Base-by-base conservation (phyloP, 2,329 filamentous ascomycete genomes). In the Aspergillus unguis region DNA sequence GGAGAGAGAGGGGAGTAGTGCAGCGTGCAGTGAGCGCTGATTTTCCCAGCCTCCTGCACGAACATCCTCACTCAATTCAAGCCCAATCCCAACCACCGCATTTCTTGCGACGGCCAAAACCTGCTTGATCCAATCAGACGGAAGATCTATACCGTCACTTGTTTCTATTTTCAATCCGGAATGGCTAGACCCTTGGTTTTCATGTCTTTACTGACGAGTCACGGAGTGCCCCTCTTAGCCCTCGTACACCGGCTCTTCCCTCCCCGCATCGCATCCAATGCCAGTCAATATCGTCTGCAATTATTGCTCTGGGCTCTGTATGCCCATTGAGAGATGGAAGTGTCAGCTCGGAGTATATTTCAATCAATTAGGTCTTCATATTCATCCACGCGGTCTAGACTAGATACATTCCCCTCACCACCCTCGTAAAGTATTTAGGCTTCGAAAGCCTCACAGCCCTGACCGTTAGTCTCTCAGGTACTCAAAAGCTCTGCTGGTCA, bases 31-130 rank as follows among this genome's bases (percentile, higher is more conserved):
- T 8, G n/a, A 23, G 36, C 40, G 36, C 35, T 31, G 37, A 41
- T 38, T 47, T 38, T 63, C 67, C 66, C 67, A 69, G 66, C 67
- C 67, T 64, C 65, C 63, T 27, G 17, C 17, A 17, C 17, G 17
- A 17, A 17, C 17, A 17, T 17, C 17, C 17, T 17, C 17, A 17
- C 17, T 17, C 17, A 47, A 44, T 48, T 26, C 52, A 43, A 40
- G 46, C 52, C 42, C 58, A 53, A 55, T 65, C 65, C 67, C 66
- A 69, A 67, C 67, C 65, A 68, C 67, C 67, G 59, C 48, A 67
- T 65, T 70, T 69, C 53, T 62, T 17, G 57, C 54, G 56, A 62
- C 53, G 49, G 32, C 33, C 26, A 50, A 17, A 17, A 17, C 17
- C 17, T 17, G 17, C 1, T 17, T 1, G 17, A 17, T 17, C 17